Evolutionary conservation across 345 rosid species (phyloP).

Genomic region (Sonneratia alba): DNA sequence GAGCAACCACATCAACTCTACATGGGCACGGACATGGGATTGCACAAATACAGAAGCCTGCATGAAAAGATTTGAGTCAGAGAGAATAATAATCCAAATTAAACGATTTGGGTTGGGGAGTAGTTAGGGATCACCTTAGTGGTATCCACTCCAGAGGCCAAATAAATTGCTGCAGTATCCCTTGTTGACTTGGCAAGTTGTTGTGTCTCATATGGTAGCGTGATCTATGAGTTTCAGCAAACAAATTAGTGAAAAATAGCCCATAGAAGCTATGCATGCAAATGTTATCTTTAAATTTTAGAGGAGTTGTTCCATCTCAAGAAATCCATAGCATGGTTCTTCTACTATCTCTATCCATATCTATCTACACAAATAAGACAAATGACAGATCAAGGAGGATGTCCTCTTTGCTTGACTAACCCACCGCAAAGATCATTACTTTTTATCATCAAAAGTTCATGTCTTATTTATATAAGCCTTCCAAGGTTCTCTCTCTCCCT

Average conservation of each 20-base stretch:
- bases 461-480: not conserved
- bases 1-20: constrained; percentile 73
- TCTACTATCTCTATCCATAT: not conserved
- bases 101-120: constrained; percentile 2
- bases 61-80: constrained; percentile 12
- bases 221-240: constrained; percentile 34
- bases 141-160: constrained; percentile 83
- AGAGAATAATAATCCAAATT: not conserved
- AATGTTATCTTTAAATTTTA: not conserved
- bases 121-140: constrained; percentile 42
- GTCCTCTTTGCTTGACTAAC: not conserved
- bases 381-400: not conserved
- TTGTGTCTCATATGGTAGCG: constrained; percentile 61
- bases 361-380: not conserved
- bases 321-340: not conserved
- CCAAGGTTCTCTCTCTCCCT: not conserved
- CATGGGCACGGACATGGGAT: constrained; percentile 76
- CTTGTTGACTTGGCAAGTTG: constrained; percentile 63
- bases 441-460: not conserved
- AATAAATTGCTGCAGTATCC: constrained; percentile 79
- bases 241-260: not conserved
- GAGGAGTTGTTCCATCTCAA: not conserved
- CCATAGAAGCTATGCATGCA: not conserved
- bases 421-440: not conserved
- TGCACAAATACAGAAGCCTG: constrained; percentile 94